Conservation (phyloP, 306 rosid genomes). For the Heteromeles arbutifolia region DNA sequence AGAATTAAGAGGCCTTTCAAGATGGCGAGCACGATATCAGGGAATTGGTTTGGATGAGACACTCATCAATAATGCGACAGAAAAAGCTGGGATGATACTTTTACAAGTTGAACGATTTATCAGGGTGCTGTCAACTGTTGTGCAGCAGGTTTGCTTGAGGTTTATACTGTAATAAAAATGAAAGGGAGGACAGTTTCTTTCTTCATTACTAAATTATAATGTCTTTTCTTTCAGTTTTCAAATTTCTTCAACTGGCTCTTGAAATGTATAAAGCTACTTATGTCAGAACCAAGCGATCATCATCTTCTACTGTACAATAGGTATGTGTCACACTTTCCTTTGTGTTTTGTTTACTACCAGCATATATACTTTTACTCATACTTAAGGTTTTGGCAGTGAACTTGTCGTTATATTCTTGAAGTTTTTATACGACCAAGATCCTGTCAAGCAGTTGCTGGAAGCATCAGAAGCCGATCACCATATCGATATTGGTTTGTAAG, state of each 20-base stretch:
- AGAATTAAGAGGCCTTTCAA: slow-evolving; percentile 87
- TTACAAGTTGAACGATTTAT: slow-evolving; percentile 90
- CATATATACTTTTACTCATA: slow-evolving; percentile 21
- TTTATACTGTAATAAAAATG: background rate
- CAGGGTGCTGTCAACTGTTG: slow-evolving; percentile 86
- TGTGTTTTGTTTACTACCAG: slow-evolving; percentile 7
- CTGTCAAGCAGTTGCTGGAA: slow-evolving; percentile 80
- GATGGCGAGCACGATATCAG: slow-evolving; percentile 83
- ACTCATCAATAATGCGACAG: slow-evolving; percentile 65
- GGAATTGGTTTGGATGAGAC: slow-evolving; percentile 80
- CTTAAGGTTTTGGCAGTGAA: slow-evolving; percentile 63
- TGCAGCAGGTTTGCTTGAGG: slow-evolving; percentile 69
- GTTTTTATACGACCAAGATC: slow-evolving; percentile 90
- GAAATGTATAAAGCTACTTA: slow-evolving; percentile 77
- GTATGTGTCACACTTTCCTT: slow-evolving; percentile 31
- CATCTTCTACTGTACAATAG: slow-evolving; percentile 83
- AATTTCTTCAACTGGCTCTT: slow-evolving; percentile 97
- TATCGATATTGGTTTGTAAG: slow-evolving; percentile 78
- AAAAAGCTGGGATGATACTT: slow-evolving; percentile 91
- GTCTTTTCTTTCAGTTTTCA: slow-evolving; percentile 56
- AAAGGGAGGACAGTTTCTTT: background rate
- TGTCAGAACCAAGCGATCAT: slow-evolving; percentile 95
- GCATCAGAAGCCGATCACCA: slow-evolving; percentile 48
- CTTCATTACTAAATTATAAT: background rate
- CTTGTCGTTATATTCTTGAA: slow-evolving; percentile 80